phyloP scores from a whole-genome alignment of 257 asterid species.

The Solanum boliviense region DNA sequence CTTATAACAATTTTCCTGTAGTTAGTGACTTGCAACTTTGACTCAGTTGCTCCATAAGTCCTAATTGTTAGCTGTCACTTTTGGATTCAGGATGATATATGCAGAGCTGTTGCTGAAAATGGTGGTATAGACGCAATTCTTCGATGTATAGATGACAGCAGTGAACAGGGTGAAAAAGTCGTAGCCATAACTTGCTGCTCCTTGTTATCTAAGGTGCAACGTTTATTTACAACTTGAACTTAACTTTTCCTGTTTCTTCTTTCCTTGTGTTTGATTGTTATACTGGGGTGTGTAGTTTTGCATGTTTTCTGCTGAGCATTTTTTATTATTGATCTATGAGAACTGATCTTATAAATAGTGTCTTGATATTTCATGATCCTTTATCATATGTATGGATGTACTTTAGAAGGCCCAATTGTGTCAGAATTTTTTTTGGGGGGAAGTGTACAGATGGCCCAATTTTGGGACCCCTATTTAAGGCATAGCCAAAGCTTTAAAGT shows the following conservation, averaged over 20 bases:
- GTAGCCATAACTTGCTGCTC: slow-evolving; percentile 72
- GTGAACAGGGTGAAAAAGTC: slow-evolving; percentile 46
- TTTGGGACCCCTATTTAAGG: background rate
- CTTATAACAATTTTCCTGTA: background rate
- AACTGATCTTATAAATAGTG: background rate
- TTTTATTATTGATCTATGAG: background rate
- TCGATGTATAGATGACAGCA: slow-evolving; percentile 59
- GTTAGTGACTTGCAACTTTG: background rate
- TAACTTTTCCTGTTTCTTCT: background rate
- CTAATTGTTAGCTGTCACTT: background rate
- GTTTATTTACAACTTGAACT: background rate
- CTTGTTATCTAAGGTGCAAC: slow-evolving; percentile 70
- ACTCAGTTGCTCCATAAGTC: background rate
- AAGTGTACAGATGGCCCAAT: background rate
- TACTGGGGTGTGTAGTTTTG: background rate
- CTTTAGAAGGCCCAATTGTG: background rate
- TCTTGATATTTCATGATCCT: background rate
- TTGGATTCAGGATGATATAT: slow-evolving; percentile 73
- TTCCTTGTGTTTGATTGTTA: background rate
- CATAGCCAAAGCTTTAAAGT: background rate
- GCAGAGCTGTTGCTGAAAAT: slow-evolving; percentile 60
- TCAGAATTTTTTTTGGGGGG: background rate
- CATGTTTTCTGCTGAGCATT: background rate
- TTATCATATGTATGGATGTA: background rate
- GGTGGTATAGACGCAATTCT: slow-evolving; percentile 83